Conservation (phyloP, 1,284 basidiomycete species). For the Ceratobasidium papillatum region DNA sequence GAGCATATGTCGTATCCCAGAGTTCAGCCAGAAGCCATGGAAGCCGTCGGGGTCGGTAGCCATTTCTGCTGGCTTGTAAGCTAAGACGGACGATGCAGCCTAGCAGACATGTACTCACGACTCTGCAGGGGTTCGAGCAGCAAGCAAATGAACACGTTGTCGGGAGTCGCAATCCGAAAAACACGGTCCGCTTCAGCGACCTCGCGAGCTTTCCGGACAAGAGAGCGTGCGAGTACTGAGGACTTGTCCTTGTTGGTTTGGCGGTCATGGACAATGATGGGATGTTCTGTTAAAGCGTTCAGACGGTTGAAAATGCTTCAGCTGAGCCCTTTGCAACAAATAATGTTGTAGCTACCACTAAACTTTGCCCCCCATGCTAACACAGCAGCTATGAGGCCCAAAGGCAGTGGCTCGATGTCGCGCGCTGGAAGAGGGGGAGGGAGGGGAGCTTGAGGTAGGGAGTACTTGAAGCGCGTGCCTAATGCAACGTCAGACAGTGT, state of each 20-base stretch:
- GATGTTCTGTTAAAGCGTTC: conserved; percentile 69
- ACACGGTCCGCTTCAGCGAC: conserved; percentile 86
- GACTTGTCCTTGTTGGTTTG: conserved; percentile 59
- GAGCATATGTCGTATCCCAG: conserved; percentile 78
- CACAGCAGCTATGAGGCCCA: conserved; percentile 84
- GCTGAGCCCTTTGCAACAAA: neutral
- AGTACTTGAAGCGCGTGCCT: conserved; percentile 44
- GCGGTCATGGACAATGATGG: conserved; percentile 79
- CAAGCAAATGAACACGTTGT: conserved; percentile 81
- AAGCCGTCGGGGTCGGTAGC: conserved; percentile 57
- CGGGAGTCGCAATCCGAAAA: conserved; percentile 77
- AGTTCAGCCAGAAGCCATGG: conserved; percentile 81
- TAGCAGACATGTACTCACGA: conserved; percentile 64
- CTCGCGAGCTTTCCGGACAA: conserved; percentile 82
- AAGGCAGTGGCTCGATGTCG: conserved; percentile 62
- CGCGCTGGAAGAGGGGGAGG: conserved; percentile 43
- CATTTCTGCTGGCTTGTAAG: conserved; percentile 42
- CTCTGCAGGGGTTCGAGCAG: conserved; percentile 78
- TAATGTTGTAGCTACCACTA: conserved; percentile 38
- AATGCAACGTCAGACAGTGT: conserved; percentile 55
- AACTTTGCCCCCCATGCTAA: conserved; percentile 93
- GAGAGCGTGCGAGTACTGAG: conserved; percentile 58
- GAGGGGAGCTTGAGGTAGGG: conserved; percentile 39
- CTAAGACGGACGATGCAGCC: neutral
- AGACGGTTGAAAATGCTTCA: neutral